Evolutionary conservation across 345 rosid genomes (phyloP).

Genomic region (Rhodamnia argentea): DNA sequence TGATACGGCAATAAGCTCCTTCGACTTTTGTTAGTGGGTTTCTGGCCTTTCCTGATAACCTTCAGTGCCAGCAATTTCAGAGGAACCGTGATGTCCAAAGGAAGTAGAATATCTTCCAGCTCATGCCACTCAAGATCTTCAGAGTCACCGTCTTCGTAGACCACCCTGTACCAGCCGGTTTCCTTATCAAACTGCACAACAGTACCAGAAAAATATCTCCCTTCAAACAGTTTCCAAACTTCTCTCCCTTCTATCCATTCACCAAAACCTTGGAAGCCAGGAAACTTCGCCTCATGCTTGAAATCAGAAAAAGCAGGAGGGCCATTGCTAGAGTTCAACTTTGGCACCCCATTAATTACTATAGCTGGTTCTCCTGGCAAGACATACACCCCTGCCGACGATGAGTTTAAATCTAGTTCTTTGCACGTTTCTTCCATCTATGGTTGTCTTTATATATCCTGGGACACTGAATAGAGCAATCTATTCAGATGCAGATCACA

Average conservation of each 20-base stretch:
- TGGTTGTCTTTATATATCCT: not conserved
- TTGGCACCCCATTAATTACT: slow-evolving; percentile 66
- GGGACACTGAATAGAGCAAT: not conserved
- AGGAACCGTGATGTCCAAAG: slow-evolving; percentile 58
- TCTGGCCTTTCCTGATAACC: slow-evolving; percentile 32
- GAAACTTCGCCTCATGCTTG: slow-evolving; percentile 5
- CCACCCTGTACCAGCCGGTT: slow-evolving; percentile 70
- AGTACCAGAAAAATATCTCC: slow-evolving; percentile 32
- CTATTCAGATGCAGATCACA: not conserved
- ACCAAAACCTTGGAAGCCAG: slow-evolving; percentile 36
- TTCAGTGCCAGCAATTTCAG: slow-evolving; percentile 50
- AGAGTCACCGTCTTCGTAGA: slow-evolving; percentile 74
- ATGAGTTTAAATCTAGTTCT: slow-evolving; percentile 15
- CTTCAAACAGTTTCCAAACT: slow-evolving; percentile 51
- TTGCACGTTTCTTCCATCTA: not conserved
- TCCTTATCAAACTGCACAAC: slow-evolving; percentile 61
- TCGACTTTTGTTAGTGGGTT: not conserved
- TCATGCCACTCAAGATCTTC: slow-evolving; percentile 85
- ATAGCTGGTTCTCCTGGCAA: slow-evolving; percentile 76
- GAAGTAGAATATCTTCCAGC: slow-evolving; percentile 51
- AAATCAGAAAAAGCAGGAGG: not conserved
- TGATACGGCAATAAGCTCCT: not conserved
- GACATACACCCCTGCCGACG: slow-evolving; percentile 24
- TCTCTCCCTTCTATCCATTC: slow-evolving; percentile 84
- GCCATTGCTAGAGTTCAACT: slow-evolving; percentile 10